These are phyloP conservation scores for Buddleja alternifolia DNA, from an alignment of 257 asterid genomes.

Conservation along the genomic window DNA sequence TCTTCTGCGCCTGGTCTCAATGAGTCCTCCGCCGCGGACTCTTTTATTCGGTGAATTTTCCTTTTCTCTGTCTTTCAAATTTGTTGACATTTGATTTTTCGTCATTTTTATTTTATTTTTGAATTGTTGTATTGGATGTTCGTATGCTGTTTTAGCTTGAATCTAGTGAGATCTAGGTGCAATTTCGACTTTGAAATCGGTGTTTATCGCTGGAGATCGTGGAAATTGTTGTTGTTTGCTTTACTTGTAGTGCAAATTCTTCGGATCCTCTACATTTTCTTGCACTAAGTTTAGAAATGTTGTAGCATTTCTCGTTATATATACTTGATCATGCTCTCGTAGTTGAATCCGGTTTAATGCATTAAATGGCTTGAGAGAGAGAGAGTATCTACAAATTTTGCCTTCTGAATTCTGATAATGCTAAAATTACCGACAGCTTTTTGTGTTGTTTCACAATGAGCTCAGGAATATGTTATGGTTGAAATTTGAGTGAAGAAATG, in stretches of 20 bases:
- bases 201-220: neutral
- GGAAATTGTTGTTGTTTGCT: neutral
- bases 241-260: neutral
- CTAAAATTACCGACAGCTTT: too few species aligned
- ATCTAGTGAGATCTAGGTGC: conserved; percentile 19
- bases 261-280: neutral
- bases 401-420: neutral
- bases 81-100: neutral
- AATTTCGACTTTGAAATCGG: neutral
- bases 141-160: neutral
- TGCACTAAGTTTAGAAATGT: neutral
- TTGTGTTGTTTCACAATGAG: too few species aligned
- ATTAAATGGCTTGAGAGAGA: too few species aligned
- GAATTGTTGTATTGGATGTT: neutral
- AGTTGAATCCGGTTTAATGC: neutral
- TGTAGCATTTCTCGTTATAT: neutral
- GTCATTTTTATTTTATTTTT: neutral
- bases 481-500: too few species aligned
- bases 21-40: conserved; percentile 47
- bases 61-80: conserved; percentile 1
- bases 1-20: conserved; percentile 48
- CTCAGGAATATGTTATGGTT: too few species aligned
- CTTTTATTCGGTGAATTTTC: conserved; percentile 56
- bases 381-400: neutral
- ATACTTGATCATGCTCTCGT: neutral